Conservation (phyloP, 257 asterid species). For the Rubia yunnanensis region DNA sequence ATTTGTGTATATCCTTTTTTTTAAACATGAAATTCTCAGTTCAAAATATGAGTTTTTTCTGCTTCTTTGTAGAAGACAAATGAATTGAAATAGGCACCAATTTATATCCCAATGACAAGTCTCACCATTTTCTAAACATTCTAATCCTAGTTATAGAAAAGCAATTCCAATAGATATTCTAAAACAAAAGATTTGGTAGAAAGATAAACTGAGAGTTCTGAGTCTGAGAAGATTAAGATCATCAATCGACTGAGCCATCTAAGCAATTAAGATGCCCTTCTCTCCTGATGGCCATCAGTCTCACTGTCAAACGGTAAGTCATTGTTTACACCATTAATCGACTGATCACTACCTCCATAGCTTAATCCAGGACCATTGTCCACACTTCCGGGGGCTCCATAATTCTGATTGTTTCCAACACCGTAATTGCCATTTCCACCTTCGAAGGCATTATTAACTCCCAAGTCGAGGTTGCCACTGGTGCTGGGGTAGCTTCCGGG, state of each 20-base stretch:
- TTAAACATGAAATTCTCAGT: not conserved
- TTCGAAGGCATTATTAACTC: not conserved
- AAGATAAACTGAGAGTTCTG: not conserved
- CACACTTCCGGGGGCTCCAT: constrained; percentile 21
- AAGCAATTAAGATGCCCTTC: constrained; percentile 35
- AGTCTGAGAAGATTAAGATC: not conserved
- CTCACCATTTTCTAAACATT: not conserved
- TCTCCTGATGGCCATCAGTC: constrained; percentile 26
- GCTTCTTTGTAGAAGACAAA: not conserved
- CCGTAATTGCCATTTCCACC: constrained; percentile 8
- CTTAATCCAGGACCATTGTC: constrained; percentile 7
- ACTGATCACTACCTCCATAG: constrained; percentile 14
- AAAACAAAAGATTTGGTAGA: not conserved
- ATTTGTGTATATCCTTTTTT: too few relatives aligned
- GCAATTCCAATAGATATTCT: not conserved
- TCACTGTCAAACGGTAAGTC: constrained; percentile 15
- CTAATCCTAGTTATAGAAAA: not conserved
- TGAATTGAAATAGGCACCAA: not conserved
- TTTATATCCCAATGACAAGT: not conserved
- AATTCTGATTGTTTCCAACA: constrained; percentile 16
- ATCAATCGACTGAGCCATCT: not conserved
- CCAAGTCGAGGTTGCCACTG: too few relatives aligned
- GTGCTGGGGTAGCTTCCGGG: not conserved
- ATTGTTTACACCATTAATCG: constrained; percentile 3
- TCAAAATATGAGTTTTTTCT: not conserved